Evolutionary conservation across 768 basidiomycete species (phyloP).

Genomic region (Trametes cinnabarina): DNA sequence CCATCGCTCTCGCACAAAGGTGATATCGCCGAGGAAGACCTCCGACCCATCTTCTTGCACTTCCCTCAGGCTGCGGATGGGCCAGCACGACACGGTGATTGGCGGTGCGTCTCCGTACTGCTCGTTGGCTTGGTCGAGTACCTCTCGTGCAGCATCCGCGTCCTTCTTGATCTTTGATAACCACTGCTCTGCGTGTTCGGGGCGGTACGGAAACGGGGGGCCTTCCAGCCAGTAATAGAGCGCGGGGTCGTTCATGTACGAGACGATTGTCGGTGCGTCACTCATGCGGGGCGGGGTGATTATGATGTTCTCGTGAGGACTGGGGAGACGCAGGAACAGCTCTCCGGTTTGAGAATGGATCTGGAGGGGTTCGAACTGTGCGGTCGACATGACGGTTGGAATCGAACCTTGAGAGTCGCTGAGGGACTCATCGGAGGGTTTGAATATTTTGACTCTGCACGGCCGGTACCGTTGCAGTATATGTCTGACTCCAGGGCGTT

Average conservation of each 20-base stretch:
- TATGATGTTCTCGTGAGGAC: conserved; percentile 52
- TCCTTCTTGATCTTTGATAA: conserved; percentile 29
- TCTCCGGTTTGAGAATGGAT: conserved; percentile 35
- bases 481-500: too few relatives aligned
- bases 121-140: conserved; percentile 27
- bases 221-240: conserved; percentile 46
- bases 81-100: conserved; percentile 43
- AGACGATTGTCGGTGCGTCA: conserved; percentile 39
- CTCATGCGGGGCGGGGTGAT: conserved; percentile 54
- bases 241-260: conserved; percentile 47
- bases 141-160: conserved; percentile 33
- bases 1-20: conserved; percentile 29
- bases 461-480: too few relatives aligned
- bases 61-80: conserved; percentile 53
- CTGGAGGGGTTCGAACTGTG: conserved; percentile 37
- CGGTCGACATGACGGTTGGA: conserved; percentile 9
- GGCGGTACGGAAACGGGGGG: conserved; percentile 54
- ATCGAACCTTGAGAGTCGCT: too few relatives aligned
- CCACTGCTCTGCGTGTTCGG: conserved; percentile 42
- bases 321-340: conserved; percentile 52
- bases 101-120: conserved; percentile 19
- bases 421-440: too few relatives aligned
- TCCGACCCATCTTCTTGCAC: conserved; percentile 54
- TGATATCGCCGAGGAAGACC: conserved; percentile 48
- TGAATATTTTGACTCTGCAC: too few relatives aligned